Evolutionary conservation across 148 eudicot species (phyloP), one percentile per base, ranked within the genome.

Genomic region (Suaeda aralocaspica): DNA sequence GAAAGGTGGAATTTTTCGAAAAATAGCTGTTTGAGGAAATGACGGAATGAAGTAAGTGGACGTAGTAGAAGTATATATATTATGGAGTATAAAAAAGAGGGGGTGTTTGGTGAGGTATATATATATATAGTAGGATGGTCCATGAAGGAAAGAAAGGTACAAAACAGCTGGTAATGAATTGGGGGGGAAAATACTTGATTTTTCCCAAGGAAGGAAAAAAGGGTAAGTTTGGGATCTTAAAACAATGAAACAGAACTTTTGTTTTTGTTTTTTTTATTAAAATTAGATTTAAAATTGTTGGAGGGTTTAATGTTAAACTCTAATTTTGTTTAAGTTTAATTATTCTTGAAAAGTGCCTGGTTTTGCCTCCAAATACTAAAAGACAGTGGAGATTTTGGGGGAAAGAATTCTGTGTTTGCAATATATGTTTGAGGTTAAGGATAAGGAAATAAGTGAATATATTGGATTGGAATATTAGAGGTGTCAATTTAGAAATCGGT

Each of bases 91-190:
- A 64, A 1, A 14, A 34, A 51, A 25, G 29, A 46, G 52, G 33
- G n/a, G 42, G 30, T 41, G 46, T 66, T 59, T 15, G 58, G 74
- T 44, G 62, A 55, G 53, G 69, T 70, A 62, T 61, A 60, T 75
- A 52, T 62, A n/a, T n/a, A n/a, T n/a, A n/a, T n/a, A n/a, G n/a
- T n/a, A 75, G 74, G 72, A 63, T 36, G 70, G 59, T 66, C 69
- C 80, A 66, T 31, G 65, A 30, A 59, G 69, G 48, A 58, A 19
- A 62, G 60, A 63, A 61, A 59, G 53, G 64, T 62, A 42, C 29
- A 52, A 29, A 62, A 73, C 81, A 78, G 81, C 81, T 78, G 81
- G 67, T 72, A 49, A 66, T 72, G 77, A 69, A 60, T 31, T 31
- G 13, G 67, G 68, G 58, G 61, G 36, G 33, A 59, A 65, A 76